phyloP scores from a whole-genome alignment of 2,329 filamentous ascomycete species.

The Eutypella sp. region DNA sequence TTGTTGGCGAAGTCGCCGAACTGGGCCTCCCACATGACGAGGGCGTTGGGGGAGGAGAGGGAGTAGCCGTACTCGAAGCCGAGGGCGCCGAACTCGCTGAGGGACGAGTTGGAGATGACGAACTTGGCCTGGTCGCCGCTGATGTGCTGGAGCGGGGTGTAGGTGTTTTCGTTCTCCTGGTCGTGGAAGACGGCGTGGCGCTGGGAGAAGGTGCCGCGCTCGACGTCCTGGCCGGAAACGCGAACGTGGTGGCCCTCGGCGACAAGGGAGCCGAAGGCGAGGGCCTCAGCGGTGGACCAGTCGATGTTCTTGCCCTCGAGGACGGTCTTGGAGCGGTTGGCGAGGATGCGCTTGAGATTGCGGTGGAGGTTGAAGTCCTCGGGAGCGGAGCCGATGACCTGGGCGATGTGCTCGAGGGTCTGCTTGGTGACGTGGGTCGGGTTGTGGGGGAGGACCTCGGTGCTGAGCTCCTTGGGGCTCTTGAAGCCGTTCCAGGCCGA shows the following conservation, averaged over 20 bases:
- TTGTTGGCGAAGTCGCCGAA: slow-evolving; percentile 99
- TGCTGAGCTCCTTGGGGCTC: slow-evolving; percentile 94
- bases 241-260: slow-evolving; percentile 94
- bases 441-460: slow-evolving; percentile 86
- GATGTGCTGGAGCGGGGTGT: slow-evolving; percentile 86
- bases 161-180: slow-evolving; percentile 88
- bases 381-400: slow-evolving; percentile 71
- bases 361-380: slow-evolving; percentile 86
- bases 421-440: slow-evolving; percentile 74
- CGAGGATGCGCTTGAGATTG: slow-evolving; percentile 94
- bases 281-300: slow-evolving; percentile 93
- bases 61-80: slow-evolving; percentile 99
- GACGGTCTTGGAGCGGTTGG: slow-evolving; percentile 85
- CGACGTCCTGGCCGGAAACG: slow-evolving; percentile 96
- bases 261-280: slow-evolving; percentile 89
- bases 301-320: slow-evolving; percentile 91
- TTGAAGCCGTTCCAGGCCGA: slow-evolving; percentile 99
- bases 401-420: slow-evolving; percentile 74
- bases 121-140: slow-evolving; percentile 91
- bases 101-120: slow-evolving; percentile 93
- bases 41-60: slow-evolving; percentile 88
- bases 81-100: slow-evolving; percentile 65
- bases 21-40: slow-evolving; percentile 99
- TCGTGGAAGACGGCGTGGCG: slow-evolving; percentile 96
- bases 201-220: slow-evolving; percentile 99